Conservation (phyloP, 164 flowering plant genomes). For the Tinospora cordifolia region DNA sequence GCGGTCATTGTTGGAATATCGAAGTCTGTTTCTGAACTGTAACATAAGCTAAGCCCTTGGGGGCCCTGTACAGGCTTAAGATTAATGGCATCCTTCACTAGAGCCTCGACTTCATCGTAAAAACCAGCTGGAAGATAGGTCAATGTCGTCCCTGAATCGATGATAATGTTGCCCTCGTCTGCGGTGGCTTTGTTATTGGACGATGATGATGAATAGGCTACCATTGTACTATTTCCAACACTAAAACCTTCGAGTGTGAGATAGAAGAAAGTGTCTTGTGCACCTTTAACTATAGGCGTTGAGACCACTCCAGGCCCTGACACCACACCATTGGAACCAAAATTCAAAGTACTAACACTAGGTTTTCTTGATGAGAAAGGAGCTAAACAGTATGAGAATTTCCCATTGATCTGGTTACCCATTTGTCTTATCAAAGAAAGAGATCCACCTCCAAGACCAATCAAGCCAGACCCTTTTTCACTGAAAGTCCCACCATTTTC, state of each 20-base stretch:
- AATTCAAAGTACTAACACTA: conserved; percentile 24
- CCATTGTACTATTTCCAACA: conserved; percentile 23
- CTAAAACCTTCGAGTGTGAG: conserved; percentile 34
- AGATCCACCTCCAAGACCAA: conserved; percentile 49
- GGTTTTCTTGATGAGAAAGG: not conserved
- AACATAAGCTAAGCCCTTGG: conserved; percentile 16
- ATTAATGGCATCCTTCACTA: conserved; percentile 2
- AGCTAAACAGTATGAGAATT: conserved; percentile 52
- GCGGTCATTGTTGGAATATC: conserved; percentile 16
- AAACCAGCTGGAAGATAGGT: conserved; percentile 23
- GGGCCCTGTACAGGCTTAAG: not conserved
- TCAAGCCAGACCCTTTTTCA: conserved; percentile 24
- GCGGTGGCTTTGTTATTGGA: not conserved
- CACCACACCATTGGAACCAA: conserved; percentile 29
- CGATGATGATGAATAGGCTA: too few relatives aligned
- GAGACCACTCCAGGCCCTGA: conserved; percentile 28
- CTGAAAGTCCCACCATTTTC: conserved; percentile 28
- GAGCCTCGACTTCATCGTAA: conserved; percentile 14
- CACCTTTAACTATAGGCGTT: conserved; percentile 28
- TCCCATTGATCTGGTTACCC: conserved; percentile 23
- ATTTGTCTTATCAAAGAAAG: conserved; percentile 33
- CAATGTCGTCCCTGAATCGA: conserved; percentile 54
- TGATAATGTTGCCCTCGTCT: conserved; percentile 37
- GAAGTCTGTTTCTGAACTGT: not conserved
- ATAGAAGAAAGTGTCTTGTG: conserved; percentile 24